Conservation (phyloP, 208 protist species). For the Trypanosoma melophagium region DNA sequence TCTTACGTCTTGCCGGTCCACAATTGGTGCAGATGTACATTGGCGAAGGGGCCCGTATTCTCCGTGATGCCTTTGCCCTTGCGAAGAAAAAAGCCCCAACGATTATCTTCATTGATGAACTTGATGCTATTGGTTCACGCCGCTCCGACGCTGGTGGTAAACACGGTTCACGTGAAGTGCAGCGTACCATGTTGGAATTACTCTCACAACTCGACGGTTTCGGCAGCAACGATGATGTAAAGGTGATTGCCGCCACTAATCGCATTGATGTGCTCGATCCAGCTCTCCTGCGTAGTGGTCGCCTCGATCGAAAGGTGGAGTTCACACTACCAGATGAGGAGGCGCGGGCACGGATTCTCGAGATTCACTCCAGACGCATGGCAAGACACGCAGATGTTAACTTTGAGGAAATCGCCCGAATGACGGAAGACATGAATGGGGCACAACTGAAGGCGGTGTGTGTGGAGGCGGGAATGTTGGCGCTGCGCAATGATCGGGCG, state of each 20-base stretch:
- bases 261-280: constrained; percentile 99
- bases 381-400: constrained; percentile 96
- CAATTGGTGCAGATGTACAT: constrained; percentile 99
- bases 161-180: constrained; percentile 98
- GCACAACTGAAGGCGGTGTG: constrained; percentile 99
- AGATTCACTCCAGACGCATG: constrained; percentile 99
- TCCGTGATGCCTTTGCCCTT: constrained; percentile 99
- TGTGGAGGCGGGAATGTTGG: constrained; percentile 99
- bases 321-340: constrained; percentile 99
- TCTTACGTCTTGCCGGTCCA: constrained; percentile 99
- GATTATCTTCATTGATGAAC: constrained; percentile 99
- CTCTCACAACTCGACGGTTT: constrained; percentile 99
- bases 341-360: constrained; percentile 96
- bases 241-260: constrained; percentile 99
- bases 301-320: constrained; percentile 99
- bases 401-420: constrained; percentile 99
- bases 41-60: constrained; percentile 99
- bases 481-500: constrained; percentile 93
- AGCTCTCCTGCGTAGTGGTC: constrained; percentile 98
- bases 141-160: constrained; percentile 96
- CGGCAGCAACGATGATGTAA: constrained; percentile 95
- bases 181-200: constrained; percentile 99
- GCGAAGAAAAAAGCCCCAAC: constrained; percentile 99
- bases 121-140: constrained; percentile 99
- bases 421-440: constrained; percentile 99